A percentile compares a stretch with the other conserved stretches of the same genome.
These are phyloP conservation scores for Clonostachys sp. DNA, from an alignment of 2,329 filamentous ascomycete species.

Conservation along the genomic window DNA sequence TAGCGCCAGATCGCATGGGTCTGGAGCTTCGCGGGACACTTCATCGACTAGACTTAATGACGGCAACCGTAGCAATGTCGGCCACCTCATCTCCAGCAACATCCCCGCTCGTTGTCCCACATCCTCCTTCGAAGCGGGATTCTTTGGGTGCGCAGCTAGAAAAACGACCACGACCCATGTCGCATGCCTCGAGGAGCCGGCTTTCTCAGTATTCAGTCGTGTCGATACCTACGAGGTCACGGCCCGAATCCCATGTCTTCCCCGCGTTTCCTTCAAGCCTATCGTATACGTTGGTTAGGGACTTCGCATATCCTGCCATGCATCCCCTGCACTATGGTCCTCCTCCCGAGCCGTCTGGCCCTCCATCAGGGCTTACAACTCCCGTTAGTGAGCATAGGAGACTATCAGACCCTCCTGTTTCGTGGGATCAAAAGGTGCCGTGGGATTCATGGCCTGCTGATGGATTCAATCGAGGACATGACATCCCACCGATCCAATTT, in stretches of 20 bases:
- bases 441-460: slow-evolving; percentile 54
- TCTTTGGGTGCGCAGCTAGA: neutral
- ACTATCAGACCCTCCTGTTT: slow-evolving; percentile 75
- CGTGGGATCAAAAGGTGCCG: slow-evolving; percentile 66
- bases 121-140: neutral
- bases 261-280: slow-evolving; percentile 82
- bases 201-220: slow-evolving; percentile 78
- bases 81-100: neutral
- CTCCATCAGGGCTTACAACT: slow-evolving; percentile 77
- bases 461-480: slow-evolving; percentile 57
- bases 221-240: slow-evolving; percentile 66
- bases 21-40: neutral
- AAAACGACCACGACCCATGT: slow-evolving; percentile 45
- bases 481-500: slow-evolving; percentile 78
- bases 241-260: slow-evolving; percentile 77
- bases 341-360: slow-evolving; percentile 65
- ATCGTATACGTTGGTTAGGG: slow-evolving; percentile 83
- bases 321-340: slow-evolving; percentile 94
- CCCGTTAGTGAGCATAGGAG: slow-evolving; percentile 75
- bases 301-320: slow-evolving; percentile 83
- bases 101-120: neutral
- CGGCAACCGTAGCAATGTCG: neutral
- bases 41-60: neutral
- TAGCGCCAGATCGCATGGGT: too few species aligned
- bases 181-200: slow-evolving; percentile 75